These are phyloP conservation scores for Globisporangium spinosum DNA, from an alignment of 352 stramenopile species.

Conservation along the genomic window DNA sequence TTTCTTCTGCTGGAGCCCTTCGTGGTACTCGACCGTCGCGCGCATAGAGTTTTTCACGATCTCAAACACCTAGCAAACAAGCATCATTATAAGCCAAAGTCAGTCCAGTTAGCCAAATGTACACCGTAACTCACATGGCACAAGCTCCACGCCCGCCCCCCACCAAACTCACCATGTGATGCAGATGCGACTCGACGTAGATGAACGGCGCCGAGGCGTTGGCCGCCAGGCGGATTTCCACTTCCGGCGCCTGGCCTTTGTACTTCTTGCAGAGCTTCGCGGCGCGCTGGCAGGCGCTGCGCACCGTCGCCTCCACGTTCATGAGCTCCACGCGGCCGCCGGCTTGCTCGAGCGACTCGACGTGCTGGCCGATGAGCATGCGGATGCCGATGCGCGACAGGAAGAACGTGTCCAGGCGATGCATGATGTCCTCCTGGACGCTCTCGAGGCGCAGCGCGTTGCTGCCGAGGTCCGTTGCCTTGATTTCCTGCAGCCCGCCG, in stretches of 20 bases:
- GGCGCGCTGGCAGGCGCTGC: conserved; percentile 49
- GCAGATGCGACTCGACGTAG: conserved; percentile 78
- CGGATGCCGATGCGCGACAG: conserved; percentile 98
- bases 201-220: conserved; percentile 65
- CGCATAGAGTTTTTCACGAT: conserved; percentile 99
- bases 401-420: conserved; percentile 97
- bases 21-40: conserved; percentile 94
- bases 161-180: conserved; percentile 69
- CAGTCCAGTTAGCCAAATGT: background rate
- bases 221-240: conserved; percentile 51
- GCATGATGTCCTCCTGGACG: conserved; percentile 72
- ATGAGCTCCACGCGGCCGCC: conserved; percentile 71
- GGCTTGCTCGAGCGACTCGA: conserved; percentile 55
- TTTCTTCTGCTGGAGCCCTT: conserved; percentile 44
- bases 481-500: conserved; percentile 65
- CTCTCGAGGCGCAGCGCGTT: conserved; percentile 54
- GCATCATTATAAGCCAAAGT: background rate
- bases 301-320: conserved; percentile 66
- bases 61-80: conserved; percentile 71
- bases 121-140: background rate
- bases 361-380: conserved; percentile 95
- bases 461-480: conserved; percentile 54
- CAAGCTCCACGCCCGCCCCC: background rate
- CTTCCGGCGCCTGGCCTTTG: conserved; percentile 44
- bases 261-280: conserved; percentile 53